A percentile compares a stretch with the other conserved stretches of the same genome.
Evolutionary conservation across 2,329 filamentous ascomycete genomes (phyloP).

Genomic region (Elsinoe australis): DNA sequence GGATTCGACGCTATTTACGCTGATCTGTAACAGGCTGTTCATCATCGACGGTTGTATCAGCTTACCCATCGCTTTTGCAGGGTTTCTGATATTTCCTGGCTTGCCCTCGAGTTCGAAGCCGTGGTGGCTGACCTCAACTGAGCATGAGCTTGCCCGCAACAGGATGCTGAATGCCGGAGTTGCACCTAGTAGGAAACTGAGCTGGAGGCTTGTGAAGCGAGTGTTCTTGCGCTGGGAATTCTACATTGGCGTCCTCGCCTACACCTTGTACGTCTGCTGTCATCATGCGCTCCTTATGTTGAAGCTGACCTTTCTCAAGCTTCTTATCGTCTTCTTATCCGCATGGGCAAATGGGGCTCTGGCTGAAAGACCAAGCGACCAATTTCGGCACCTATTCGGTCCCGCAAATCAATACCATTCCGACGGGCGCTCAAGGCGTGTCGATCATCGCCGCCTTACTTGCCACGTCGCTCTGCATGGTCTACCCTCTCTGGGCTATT

Average conservation of each 20-base stretch:
- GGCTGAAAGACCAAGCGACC: slow-evolving; percentile 18
- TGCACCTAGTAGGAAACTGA: background rate
- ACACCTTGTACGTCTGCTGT: slow-evolving; percentile 6
- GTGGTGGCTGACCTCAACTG: slow-evolving; percentile 17
- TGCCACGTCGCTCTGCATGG: slow-evolving; percentile 8
- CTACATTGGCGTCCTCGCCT: slow-evolving; percentile 16
- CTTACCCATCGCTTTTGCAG: slow-evolving; percentile 48
- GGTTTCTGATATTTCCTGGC: slow-evolving; percentile 49
- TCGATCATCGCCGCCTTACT: slow-evolving; percentile 1
- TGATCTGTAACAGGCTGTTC: slow-evolving; percentile 40
- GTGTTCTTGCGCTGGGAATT: slow-evolving; percentile 12
- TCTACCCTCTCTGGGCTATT: slow-evolving; percentile 3
- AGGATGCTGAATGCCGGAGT: slow-evolving; percentile 15
- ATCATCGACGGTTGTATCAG: slow-evolving; percentile 52
- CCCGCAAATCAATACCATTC: slow-evolving; percentile 17
- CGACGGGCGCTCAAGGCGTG: slow-evolving; percentile 5
- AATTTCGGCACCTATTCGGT: slow-evolving; percentile 7
- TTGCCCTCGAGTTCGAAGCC: slow-evolving; percentile 33
- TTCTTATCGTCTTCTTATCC: slow-evolving; percentile 15
- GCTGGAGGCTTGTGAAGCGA: slow-evolving; percentile 1
- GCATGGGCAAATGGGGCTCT: slow-evolving; percentile 17
- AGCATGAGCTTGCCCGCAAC: slow-evolving; percentile 15
- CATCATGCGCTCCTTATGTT: background rate
- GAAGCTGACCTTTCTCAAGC: background rate
- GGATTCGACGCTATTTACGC: too few relatives aligned